phyloP scores from a whole-genome alignment of 148 eudicot genomes.

The Amaranthus palmeri region DNA sequence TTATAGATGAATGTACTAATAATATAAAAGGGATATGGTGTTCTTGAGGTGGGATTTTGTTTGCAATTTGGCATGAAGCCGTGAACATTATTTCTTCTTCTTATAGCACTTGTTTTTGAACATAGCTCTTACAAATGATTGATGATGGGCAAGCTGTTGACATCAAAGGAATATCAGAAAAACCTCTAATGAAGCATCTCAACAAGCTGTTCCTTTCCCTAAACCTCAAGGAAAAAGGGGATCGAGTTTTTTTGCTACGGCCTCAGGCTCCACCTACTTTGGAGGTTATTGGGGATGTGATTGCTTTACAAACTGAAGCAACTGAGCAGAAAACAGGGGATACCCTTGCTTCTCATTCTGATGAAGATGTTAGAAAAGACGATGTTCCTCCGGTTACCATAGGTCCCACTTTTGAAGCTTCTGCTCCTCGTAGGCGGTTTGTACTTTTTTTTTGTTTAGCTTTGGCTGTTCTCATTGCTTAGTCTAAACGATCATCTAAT shows the following conservation, averaged over 20 bases:
- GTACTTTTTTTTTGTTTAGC: neutral
- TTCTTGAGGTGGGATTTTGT: too few relatives aligned
- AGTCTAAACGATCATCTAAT: neutral
- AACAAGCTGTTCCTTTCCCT: constrained; percentile 70
- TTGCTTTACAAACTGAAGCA: constrained; percentile 29
- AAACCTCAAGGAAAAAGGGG: constrained; percentile 68
- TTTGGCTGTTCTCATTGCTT: constrained; percentile 4
- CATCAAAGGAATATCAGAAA: constrained; percentile 83
- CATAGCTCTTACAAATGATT: constrained; percentile 79
- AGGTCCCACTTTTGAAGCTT: constrained; percentile 32
- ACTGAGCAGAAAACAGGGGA: constrained; percentile 32
- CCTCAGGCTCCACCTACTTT: constrained; percentile 63
- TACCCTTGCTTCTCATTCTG: constrained; percentile 22
- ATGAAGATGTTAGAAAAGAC: constrained; percentile 29
- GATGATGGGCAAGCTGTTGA: constrained; percentile 97
- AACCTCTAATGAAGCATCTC: constrained; percentile 62
- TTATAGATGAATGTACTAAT: too few relatives aligned
- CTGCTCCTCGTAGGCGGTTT: constrained; percentile 66
- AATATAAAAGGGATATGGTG: too few relatives aligned
- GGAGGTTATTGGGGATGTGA: constrained; percentile 65
- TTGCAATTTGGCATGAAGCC: too few relatives aligned
- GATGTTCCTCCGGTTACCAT: constrained; percentile 24
- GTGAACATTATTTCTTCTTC: neutral
- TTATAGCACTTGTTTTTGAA: constrained; percentile 27
- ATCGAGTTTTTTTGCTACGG: constrained; percentile 64